Percentiles rank a stretch among this genome's conserved stretches.
These are phyloP conservation scores for Lactarius quietus DNA, from an alignment of 768 basidiomycete genomes.

Conservation along the genomic window DNA sequence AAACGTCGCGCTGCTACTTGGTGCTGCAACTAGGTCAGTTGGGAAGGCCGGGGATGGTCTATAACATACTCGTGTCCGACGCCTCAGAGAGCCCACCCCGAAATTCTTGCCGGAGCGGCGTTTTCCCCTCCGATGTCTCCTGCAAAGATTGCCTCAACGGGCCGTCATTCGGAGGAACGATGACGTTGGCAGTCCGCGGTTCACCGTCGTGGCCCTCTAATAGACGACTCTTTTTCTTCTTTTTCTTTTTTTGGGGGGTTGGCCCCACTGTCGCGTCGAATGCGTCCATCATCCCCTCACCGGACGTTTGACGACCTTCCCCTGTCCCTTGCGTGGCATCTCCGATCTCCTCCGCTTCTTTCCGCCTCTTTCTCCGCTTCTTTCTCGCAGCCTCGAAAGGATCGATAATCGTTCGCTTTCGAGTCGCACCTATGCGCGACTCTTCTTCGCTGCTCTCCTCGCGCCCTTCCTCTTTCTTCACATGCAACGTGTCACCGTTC, in stretches of 20 bases:
- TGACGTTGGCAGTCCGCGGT: not conserved
- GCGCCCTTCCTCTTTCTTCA: constrained; percentile 33
- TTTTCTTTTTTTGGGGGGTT: constrained; percentile 30
- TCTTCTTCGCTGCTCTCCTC: constrained; percentile 46
- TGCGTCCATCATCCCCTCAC: not conserved
- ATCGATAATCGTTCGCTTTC: constrained; percentile 57
- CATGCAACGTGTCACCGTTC: constrained; percentile 28
- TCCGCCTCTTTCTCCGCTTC: constrained; percentile 46
- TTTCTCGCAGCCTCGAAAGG: constrained; percentile 45
- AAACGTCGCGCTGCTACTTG: not conserved
- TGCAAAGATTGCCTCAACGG: not conserved
- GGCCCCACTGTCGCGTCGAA: not conserved
- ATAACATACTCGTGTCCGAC: constrained; percentile 5
- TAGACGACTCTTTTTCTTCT: constrained; percentile 26
- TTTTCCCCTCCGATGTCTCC: not conserved
- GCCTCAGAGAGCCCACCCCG: not conserved
- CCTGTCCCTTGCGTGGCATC: not conserved
- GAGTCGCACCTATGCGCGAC: constrained; percentile 49
- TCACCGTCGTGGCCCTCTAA: constrained; percentile 1
- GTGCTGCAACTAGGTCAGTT: not conserved
- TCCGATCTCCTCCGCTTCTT: constrained; percentile 11
- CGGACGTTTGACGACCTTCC: not conserved
- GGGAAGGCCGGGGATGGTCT: not conserved
- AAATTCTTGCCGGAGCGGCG: not conserved
- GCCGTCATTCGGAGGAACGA: not conserved